Percentiles rank a stretch among this genome's conserved stretches.
Conservation (phyloP, 176 grass and related monocot species). For the Eremochloa ophiuroides region DNA sequence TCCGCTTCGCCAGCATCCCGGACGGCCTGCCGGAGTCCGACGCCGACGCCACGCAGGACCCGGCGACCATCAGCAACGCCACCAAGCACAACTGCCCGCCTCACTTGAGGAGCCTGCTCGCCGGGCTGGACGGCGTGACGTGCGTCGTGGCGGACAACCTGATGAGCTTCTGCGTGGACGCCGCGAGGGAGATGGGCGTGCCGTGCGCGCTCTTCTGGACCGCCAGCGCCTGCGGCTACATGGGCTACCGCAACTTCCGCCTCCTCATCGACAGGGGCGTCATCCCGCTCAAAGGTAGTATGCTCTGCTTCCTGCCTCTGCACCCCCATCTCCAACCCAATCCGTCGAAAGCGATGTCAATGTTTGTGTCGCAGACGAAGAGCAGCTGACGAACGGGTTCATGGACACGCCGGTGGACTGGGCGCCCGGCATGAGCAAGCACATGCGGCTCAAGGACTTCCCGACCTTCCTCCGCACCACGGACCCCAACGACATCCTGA, state of each 20-base stretch:
- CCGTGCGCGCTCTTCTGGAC: slow-evolving; percentile 45
- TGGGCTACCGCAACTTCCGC: slow-evolving; percentile 39
- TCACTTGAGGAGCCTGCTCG: slow-evolving; percentile 11
- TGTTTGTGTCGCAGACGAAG: neutral
- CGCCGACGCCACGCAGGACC: slow-evolving; percentile 32
- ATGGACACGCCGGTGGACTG: slow-evolving; percentile 11
- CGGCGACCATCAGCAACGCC: neutral
- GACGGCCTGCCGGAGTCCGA: slow-evolving; percentile 30
- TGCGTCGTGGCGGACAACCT: slow-evolving; percentile 37
- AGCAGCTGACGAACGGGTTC: slow-evolving; percentile 36
- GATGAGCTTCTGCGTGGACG: slow-evolving; percentile 43
- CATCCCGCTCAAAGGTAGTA: slow-evolving; percentile 33
- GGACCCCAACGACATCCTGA: slow-evolving; percentile 19
- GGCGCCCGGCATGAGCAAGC: slow-evolving; percentile 21
- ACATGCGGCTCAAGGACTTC: slow-evolving; percentile 30
- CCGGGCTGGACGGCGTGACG: neutral
- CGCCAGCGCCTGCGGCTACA: slow-evolving; percentile 40
- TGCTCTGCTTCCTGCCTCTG: neutral
- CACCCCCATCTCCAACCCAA: neutral
- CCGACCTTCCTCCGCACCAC: slow-evolving; percentile 29
- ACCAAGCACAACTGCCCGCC: neutral
- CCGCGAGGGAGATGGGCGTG: slow-evolving; percentile 16
- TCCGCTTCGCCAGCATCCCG: slow-evolving; percentile 31
- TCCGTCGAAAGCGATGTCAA: neutral
- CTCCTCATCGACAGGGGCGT: slow-evolving; percentile 21